Evolutionary conservation across 2,329 filamentous ascomycete genomes (phyloP).

Genomic region (Pyrenophora graminea): DNA sequence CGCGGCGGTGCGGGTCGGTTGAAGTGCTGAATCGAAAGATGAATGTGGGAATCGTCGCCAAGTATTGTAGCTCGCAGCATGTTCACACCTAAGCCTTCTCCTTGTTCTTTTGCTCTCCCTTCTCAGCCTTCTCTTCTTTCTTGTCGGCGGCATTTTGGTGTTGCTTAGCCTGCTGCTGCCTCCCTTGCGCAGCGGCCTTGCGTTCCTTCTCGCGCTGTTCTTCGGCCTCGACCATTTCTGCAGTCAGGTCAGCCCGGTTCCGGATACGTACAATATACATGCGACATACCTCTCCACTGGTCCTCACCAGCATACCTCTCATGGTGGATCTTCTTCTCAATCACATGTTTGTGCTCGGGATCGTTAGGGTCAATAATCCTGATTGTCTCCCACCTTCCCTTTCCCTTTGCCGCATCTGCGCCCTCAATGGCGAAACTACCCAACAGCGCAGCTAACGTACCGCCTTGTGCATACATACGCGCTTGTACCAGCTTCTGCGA

Average conservation of each 20-base stretch:
- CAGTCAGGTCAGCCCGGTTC: conserved; percentile 21
- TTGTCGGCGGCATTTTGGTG: conserved; percentile 27
- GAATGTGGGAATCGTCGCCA: not conserved
- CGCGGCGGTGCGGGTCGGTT: too few relatives aligned
- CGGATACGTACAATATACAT: not conserved
- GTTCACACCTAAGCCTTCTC: conserved; percentile 8
- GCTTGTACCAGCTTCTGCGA: conserved; percentile 92
- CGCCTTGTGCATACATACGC: conserved; percentile 88
- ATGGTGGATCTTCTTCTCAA: conserved; percentile 86
- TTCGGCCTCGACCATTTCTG: conserved; percentile 83
- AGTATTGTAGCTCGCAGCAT: too few relatives aligned
- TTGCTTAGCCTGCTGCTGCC: conserved; percentile 23
- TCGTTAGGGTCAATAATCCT: conserved; percentile 80
- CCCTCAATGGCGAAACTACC: conserved; percentile 82
- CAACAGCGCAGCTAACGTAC: conserved; percentile 83
- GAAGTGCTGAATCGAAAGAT: too few relatives aligned
- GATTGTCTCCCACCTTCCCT: conserved; percentile 82
- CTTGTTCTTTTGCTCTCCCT: conserved; percentile 29
- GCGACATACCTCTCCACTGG: conserved; percentile 80
- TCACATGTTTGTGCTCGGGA: conserved; percentile 77
- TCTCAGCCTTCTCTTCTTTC: conserved; percentile 25
- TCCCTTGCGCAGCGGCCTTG: conserved; percentile 33
- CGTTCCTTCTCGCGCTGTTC: conserved; percentile 64
- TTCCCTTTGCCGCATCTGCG: conserved; percentile 74
- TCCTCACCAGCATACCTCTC: conserved; percentile 88